Base-by-base conservation (phyloP, 306 rosid genomes). In the Gastrolobium villosum region DNA sequence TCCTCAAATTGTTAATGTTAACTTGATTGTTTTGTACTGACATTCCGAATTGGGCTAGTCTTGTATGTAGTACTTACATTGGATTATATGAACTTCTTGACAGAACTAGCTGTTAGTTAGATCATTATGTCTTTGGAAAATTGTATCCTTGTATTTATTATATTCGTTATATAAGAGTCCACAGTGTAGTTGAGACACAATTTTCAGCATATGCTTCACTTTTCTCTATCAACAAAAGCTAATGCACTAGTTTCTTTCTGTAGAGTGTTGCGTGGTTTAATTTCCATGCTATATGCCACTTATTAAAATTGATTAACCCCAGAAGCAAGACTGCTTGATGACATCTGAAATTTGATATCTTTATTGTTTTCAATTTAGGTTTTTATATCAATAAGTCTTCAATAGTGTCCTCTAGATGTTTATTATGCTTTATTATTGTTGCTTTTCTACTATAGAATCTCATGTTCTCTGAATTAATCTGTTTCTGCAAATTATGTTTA, bases 401-500 rank as follows among this genome's bases (percentile, higher is more conserved):
- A 39, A 28, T 57, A 49, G 10, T 36, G 50, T 35, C 57, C 37
- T 41, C 36, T 20, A 52, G 44, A 53, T 53, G 57, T 65, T 79
- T 41, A 64, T 28, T 71, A 2, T 50, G 39, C 71, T 57, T 46
- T 40, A 36, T 60, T 39, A 7, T 48, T 67, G 72, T 59, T 55
- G 61, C 66, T 39, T 72, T 9, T 10, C 10, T 34, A 6, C 36
- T 54, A 32, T 53, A 53, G 6, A 46, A 35, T 49, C 63, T 45
- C 26, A 39, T 37, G 26, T 63, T 62, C 60, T 62, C 30, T 32
- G 49, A 26, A 70, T 10, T 52, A 63, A 40, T 6, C 7, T 50
- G 66, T 71, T 60, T 48, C 37, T 54, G 69, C 62, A 65, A 63
- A 55, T 69, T 60, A 69, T 55, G 4, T 59, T 49, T 72, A 81